Base-by-base conservation (phyloP, 176 grass and related monocot species). In the Raddia guianensis region DNA sequence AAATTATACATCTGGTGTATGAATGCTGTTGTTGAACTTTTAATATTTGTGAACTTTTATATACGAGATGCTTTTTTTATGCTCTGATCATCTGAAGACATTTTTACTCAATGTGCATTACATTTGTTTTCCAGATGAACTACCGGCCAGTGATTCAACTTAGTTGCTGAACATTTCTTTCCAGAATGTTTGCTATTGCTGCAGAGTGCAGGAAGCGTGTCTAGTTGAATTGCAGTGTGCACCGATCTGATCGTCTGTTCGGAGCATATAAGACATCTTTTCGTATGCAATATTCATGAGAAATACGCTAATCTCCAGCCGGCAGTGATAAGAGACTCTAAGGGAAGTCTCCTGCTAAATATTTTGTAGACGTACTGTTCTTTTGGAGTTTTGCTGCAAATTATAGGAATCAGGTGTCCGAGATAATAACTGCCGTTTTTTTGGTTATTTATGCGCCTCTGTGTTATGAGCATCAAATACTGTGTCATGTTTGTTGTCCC, bases 221-320 rank as follows among this genome's bases (percentile, higher is more conserved):
- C 42, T 73, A 27, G 14, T 50, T 70, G 37, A 62, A 66, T 66
- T 82, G 40, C 40, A 42, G 3, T 5, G 14, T 82, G 40, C 40
- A 42, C 5, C 12, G 14, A 60, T 63, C 35, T 81, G 14, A 76
- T 76, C 9, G 49, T 46, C 21, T 45, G 46, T 45, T 19, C 21
- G 0, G n/a, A 76, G 48, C 58, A 77, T 59, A 59, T 76, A 60
- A 60, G 73, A 83, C 37, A 20, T 80, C 37, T 77, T 63, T 16
- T 32, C 49, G 46, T 59, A 66, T 56, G 51, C 16, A 72, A 14
- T 65, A 48, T 67, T 68, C 16, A 40, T 66, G 27, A 73, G 63
- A 43, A 51, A 54, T 50, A 71, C 54, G 48, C 55, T 56, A 57
- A 4, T 73, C 12, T 27, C 19, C 43, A 66, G 18, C 60, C 35